Base-by-base conservation (phyloP, 1,284 basidiomycete genomes). In the Paramarasmius palmivorus region DNA sequence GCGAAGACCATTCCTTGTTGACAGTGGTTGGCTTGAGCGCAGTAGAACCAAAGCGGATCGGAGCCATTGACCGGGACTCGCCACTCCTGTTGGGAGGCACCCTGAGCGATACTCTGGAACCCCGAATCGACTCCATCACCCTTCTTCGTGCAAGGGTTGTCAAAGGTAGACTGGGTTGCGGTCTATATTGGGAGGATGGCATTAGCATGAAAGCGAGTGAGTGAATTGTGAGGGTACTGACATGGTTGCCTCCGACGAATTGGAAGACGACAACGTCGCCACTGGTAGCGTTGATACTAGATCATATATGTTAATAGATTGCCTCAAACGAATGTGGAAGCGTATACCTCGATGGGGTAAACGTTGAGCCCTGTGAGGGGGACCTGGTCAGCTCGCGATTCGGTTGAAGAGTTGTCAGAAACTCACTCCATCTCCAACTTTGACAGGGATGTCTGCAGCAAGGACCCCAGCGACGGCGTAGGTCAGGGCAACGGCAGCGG, bases 121-220 rank as follows among this genome's bases (percentile, higher is more conserved):
- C 75, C 77, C 17, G 79, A 80, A 60, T 74, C 65, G 32, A 73
- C 66, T 25, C 82, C 83, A 22, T 22, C 29, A 10, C 53, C 56
- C 39, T 46, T 55, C 15, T 22, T 62, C 37, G 49, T 49, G 64
- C 70, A 78, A 20, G 84, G 84, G 8, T 66, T 60, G 17, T 69
- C 68, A 64, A 86, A 87, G 12, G 78, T 77, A 12, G 82, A 83
- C 67, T 85, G 82, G 14, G 82, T 83, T 55, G 81, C 75, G 41
- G 79, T 78, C 76, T 80, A 7, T 25, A 35, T 32, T 7, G n/a
- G 44, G 3, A 1, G 17, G 15, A 26, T 46, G 35, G n/a, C n/a
- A n/a, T n/a, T n/a, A n/a, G n/a, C n/a, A 42, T 36, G 40, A 10
- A 4, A 3, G 23, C 22, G n/a, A 41, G 54, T 17, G 54, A 35